Base-by-base conservation (phyloP, 2,329 filamentous ascomycete species). In the Nigrospora oryzae region DNA sequence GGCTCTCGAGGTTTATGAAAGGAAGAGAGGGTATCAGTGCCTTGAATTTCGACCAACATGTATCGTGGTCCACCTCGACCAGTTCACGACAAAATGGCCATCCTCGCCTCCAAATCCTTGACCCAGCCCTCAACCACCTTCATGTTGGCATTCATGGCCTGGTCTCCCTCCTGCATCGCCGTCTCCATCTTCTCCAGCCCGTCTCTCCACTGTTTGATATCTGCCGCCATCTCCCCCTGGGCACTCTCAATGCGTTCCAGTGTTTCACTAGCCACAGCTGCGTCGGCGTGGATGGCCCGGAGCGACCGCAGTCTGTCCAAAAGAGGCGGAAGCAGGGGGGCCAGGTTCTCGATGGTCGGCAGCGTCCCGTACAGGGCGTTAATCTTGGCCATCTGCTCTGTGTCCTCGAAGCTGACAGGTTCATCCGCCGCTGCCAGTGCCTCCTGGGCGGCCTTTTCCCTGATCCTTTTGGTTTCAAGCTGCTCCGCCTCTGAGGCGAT, bases 291-390 rank as follows among this genome's bases (percentile, higher is more conserved):
- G 41, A 97, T 84, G 13, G 83, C 81, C 47, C 87, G 78, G 45
- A 98, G 71, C 10, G 89, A 94, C 46, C 90, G 78, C 42, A 98
- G 69, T 23, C 93, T 79, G 56, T 96, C 89, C 11, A 98, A 73
- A 11, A 97, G 73, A 5, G 88, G 79, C 1, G 93, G 91, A 4
- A 98, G 74, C 15, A 95, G 74, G 1, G 93, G 93, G 6, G 88
- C 77, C 8, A 98, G 73, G 46, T 77, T 86, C 64, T 95, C 89
- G 47, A 98, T 93, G 0, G 88, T 93, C 1, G 89, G 84, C 14
- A 98, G 70, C 3, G 89, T 87, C 1, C 86, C 85, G 64, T 96
- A 96, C 5, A 98, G 77, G 2, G 90, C 87, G 52, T 95, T 93
- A 61, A 98, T 86, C 62, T 95, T 95, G 43, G 86, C 76, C 36